Evolutionary conservation across 257 asterid species (phyloP), one percentile per base, ranked within the genome.

Genomic region (Solanum okadae): DNA sequence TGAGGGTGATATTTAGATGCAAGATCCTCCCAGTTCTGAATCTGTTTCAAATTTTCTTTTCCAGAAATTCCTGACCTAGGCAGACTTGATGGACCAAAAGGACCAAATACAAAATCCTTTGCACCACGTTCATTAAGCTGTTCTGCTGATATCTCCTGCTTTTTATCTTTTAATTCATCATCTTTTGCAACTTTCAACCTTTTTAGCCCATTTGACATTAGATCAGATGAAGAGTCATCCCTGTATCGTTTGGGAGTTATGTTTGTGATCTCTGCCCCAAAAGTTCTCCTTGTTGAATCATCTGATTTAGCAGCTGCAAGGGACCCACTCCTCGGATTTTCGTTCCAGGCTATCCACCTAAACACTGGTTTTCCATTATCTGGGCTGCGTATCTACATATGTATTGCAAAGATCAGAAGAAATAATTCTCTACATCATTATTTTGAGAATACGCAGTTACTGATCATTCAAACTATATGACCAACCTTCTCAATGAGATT

Each of bases 401-500:
- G 79, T 72, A 25, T 85, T 29, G 49, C n/a, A 75, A 61, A 84
- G 37, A 68, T 25, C 44, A 85, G 46, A 49, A 86, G 34, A 73
- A 72, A 49, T 29, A 29, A 49, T 31, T 73, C 59, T 33, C 49
- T 42, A 70, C 40, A 5, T n/a, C 65, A 85, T 56, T 34, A 33
- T 31, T 65, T 86, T 73, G 84, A 86, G 37, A 22, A 52, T 33
- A 10, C 25, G 12, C 86, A 82, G 44, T 82, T 46, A 82, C 84
- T 65, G 42, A n/a, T 29, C 75, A 85, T 13, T 87, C 65, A 77
- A 68, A 78, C 40, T 31, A 34, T 63, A 77, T 18, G 61, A 87
- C 94, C 89, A 86, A 94, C 98, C 98, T 95, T 95, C 89, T 95
- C 94, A 88, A 95, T 90, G 33, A 95, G 95, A 86, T 87, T 91